Conservation (phyloP, 1,139 yeast genomes). For the Kurtzmaniella natalensis region DNA sequence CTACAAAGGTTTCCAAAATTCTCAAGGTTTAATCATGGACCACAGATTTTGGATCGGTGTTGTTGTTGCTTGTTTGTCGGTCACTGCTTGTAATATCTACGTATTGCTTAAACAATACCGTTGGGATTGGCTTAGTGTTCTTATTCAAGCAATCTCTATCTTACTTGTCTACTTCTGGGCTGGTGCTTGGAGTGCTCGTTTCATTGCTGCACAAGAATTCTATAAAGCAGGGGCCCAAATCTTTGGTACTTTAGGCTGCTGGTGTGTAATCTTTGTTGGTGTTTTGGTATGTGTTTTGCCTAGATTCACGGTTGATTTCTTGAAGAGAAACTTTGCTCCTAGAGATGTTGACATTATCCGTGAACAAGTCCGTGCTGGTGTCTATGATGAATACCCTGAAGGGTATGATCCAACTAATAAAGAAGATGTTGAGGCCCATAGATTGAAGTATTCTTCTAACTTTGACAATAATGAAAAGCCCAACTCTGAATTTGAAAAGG, state of each 20-base stretch:
- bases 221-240: slow-evolving; percentile 66
- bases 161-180: slow-evolving; percentile 80
- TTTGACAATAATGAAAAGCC: not conserved
- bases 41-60: slow-evolving; percentile 88
- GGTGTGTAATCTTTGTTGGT: slow-evolving; percentile 50
- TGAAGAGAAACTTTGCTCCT: slow-evolving; percentile 44
- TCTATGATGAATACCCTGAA: slow-evolving; percentile 44
- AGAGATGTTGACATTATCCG: slow-evolving; percentile 53
- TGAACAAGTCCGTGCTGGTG: slow-evolving; percentile 44
- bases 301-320: slow-evolving; percentile 46
- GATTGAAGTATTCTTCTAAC: slow-evolving; percentile 15
- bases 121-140: slow-evolving; percentile 87
- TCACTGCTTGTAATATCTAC: slow-evolving; percentile 74
- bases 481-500: not conserved
- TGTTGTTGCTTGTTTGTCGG: slow-evolving; percentile 73
- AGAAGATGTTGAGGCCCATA: slow-evolving; percentile 40
- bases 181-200: slow-evolving; percentile 74
- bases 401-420: slow-evolving; percentile 60
- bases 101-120: slow-evolving; percentile 78
- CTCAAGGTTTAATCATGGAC: slow-evolving; percentile 63
- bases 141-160: slow-evolving; percentile 61
- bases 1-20: slow-evolving; percentile 51
- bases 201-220: slow-evolving; percentile 57
- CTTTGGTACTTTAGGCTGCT: slow-evolving; percentile 48
- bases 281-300: slow-evolving; percentile 47